These are phyloP conservation scores for Neoboletus brunneissimus DNA, from an alignment of 768 basidiomycete genomes.

Conservation along the genomic window DNA sequence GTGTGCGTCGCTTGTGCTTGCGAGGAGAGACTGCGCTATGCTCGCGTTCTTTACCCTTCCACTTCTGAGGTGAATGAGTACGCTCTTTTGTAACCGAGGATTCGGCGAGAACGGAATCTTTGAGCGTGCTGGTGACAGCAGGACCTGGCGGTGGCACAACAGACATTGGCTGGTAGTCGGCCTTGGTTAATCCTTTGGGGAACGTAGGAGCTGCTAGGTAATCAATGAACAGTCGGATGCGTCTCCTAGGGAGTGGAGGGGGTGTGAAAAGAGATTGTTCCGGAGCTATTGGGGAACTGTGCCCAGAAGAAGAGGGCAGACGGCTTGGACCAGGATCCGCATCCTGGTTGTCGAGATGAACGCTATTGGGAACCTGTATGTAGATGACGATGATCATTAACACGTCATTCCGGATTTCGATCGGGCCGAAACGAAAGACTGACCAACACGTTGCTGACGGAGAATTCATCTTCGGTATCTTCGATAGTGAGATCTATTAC, in stretches of 20 bases:
- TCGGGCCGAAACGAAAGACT: conserved; percentile 11
- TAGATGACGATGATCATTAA: conserved; percentile 2
- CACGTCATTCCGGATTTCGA: not conserved
- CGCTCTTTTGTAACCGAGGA: not conserved
- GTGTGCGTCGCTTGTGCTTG: not conserved
- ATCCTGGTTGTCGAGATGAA: not conserved
- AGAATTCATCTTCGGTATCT: conserved; percentile 24
- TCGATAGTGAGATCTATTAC: conserved; percentile 23
- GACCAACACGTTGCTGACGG: conserved; percentile 11
- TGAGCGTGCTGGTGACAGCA: not conserved
- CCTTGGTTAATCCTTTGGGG: conserved; percentile 20
- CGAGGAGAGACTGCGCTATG: not conserved
- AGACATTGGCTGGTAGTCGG: conserved; percentile 15
- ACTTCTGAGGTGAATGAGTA: not conserved
- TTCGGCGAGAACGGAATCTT: not conserved
- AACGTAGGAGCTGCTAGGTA: conserved; percentile 22
- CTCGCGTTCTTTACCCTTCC: conserved; percentile 27
- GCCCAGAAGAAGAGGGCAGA: not conserved
- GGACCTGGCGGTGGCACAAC: not conserved
- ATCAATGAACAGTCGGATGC: conserved; percentile 9
- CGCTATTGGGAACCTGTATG: not conserved
- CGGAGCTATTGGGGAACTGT: conserved; percentile 6
- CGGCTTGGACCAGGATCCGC: conserved; percentile 8
- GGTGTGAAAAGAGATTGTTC: conserved; percentile 31
- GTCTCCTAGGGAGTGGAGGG: conserved; percentile 17